These are phyloP conservation scores for Lachancea fermentati DNA, from an alignment of 805 yeast species.

Conservation along the genomic window DNA sequence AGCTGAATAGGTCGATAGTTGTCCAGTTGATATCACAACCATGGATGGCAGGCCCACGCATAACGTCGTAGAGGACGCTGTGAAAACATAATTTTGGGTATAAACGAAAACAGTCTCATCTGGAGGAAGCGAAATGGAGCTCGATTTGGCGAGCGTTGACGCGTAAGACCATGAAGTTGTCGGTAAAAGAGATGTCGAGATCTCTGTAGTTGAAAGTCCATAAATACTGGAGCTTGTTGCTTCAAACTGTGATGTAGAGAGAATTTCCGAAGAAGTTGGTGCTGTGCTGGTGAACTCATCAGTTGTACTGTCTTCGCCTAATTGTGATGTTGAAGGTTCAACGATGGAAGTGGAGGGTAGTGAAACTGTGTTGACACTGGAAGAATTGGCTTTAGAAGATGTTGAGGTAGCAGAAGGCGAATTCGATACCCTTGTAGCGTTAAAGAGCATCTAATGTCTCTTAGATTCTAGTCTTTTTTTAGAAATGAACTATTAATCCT, in stretches of 20 bases:
- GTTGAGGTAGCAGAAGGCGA: conserved; percentile 1
- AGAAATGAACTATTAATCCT: neutral
- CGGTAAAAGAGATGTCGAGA: neutral
- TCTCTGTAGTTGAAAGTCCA: neutral
- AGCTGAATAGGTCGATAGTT: conserved; percentile 15
- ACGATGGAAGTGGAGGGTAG: neutral
- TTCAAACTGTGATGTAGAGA: too few species aligned
- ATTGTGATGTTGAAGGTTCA: neutral
- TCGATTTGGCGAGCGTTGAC: neutral
- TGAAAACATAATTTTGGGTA: conserved; percentile 18
- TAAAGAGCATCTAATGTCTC: conserved; percentile 2
- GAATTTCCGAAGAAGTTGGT: neutral
- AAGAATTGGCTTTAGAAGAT: neutral
- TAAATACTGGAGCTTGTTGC: too few species aligned
- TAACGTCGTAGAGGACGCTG: conserved; percentile 18
- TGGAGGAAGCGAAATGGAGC: conserved; percentile 4
- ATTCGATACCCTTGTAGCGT: conserved; percentile 5
- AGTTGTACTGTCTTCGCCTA: neutral
- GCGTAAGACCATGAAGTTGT: neutral
- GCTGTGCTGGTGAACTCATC: neutral
- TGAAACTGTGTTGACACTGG: neutral
- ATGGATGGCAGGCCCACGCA: conserved; percentile 16
- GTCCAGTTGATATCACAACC: conserved; percentile 12
- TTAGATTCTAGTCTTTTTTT: neutral
- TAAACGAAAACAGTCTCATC: conserved; percentile 10